These are phyloP conservation scores for Neurospora sp. DNA, from an alignment of 495 filamentous ascomycete species.

Conservation along the genomic window DNA sequence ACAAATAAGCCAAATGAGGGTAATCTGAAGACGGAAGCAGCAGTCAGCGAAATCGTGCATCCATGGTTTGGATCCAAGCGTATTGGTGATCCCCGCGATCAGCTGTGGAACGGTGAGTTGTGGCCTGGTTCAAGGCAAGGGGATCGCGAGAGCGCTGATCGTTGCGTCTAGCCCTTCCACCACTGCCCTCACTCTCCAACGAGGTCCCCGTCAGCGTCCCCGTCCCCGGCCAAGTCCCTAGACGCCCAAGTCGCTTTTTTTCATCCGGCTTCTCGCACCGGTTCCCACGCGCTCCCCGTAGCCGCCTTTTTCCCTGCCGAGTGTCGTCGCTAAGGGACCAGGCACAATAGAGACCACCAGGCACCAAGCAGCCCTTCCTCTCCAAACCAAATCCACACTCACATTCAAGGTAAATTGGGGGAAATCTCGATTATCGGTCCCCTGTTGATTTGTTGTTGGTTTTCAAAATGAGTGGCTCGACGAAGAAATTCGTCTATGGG, in stretches of 20 bases:
- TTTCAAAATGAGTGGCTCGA: conserved; percentile 38
- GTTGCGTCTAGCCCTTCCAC: not conserved
- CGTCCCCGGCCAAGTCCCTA: not conserved
- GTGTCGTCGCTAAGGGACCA: not conserved
- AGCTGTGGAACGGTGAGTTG: conserved; percentile 2
- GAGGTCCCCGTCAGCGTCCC: not conserved
- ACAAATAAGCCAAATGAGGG: conserved; percentile 49
- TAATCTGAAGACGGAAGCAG: conserved; percentile 27
- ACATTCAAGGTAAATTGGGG: conserved; percentile 12
- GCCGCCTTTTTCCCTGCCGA: not conserved
- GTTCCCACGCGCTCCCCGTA: not conserved
- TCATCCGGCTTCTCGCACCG: not conserved
- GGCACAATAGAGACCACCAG: not conserved
- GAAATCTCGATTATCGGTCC: not conserved
- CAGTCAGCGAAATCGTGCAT: conserved; percentile 14
- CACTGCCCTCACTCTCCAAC: not conserved
- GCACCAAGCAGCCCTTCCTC: not conserved
- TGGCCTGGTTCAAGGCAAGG: not conserved
- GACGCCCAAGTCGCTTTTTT: not conserved
- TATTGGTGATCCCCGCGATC: conserved; percentile 28
- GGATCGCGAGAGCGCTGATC: not conserved
- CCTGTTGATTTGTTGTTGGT: conserved; percentile 3
- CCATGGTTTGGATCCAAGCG: conserved; percentile 3
- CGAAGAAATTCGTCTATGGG: conserved; percentile 24
- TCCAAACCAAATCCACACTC: conserved; percentile 5